A percentile compares a stretch with the other conserved stretches of the same genome.
These are phyloP conservation scores for Paramecium bursaria DNA, from an alignment of 73 alveolate genomes.

Conservation along the genomic window DNA sequence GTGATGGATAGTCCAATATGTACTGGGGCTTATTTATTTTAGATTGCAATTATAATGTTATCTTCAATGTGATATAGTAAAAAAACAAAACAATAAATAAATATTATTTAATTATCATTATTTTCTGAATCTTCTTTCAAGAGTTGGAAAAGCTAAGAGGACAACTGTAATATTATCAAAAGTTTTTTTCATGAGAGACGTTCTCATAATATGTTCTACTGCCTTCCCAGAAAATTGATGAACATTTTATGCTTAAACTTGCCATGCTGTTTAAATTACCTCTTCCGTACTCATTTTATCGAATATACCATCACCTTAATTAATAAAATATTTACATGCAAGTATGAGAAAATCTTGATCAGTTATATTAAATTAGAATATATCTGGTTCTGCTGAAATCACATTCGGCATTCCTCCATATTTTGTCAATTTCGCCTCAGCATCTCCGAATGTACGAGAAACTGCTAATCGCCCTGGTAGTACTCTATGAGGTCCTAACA, in stretches of 20 bases:
- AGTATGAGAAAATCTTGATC: slow-evolving; percentile 81
- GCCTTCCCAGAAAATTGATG: slow-evolving; percentile 94
- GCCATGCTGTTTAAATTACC: slow-evolving; percentile 78
- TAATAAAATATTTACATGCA: slow-evolving; percentile 74
- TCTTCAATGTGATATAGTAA: no score
- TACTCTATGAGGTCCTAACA: slow-evolving; percentile 86
- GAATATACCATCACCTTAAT: slow-evolving; percentile 82
- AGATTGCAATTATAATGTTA: background rate
- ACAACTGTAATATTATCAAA: slow-evolving; percentile 83
- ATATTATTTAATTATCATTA: slow-evolving; percentile 13
- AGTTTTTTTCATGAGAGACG: slow-evolving; percentile 87
- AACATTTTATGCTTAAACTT: slow-evolving; percentile 65
- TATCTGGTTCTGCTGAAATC: slow-evolving; percentile 85
- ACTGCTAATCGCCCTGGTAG: slow-evolving; percentile 93
- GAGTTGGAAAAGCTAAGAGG: slow-evolving; percentile 73
- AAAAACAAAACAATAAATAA: no score
- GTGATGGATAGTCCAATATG: slow-evolving; percentile 22
- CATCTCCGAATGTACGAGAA: slow-evolving; percentile 92
- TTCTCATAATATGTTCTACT: slow-evolving; percentile 92
- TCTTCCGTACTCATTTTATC: slow-evolving; percentile 83
- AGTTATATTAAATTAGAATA: slow-evolving; percentile 82
- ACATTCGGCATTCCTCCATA: slow-evolving; percentile 96
- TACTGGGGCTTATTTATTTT: no score
- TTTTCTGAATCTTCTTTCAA: slow-evolving; percentile 50
- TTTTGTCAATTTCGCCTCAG: slow-evolving; percentile 88